Evolutionary conservation across 192 early-diverging fungal genomes (phyloP), one percentile per base, ranked within the genome.

Genomic region (Thamnidium elegans): DNA sequence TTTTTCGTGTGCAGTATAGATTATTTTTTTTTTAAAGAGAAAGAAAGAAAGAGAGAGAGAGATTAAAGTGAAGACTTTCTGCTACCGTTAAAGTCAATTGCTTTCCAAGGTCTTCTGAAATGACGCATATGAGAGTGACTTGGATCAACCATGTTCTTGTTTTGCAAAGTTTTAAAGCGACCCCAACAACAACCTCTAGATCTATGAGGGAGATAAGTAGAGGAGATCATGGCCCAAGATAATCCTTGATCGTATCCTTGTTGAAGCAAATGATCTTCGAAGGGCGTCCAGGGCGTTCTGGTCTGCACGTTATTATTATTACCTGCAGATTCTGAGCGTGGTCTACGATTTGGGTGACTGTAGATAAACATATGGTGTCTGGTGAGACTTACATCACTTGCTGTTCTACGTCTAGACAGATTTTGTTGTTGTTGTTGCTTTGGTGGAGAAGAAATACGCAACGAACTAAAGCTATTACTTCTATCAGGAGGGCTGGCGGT

Each of bases 101-200:
- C 42, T 45, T 59, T 59, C 58, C 58, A 59, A 45, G 58, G 58
- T 59, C 58, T 59, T 59, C 58, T 43, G 58, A 59, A 59, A 45
- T 43, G 58, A 44, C 58, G 58, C 43, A 59, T 45, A 59, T 59
- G 58, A 39, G 58, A 59, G 17, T 59, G 58, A 42, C 58, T 59
- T 23, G 58, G 39, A 59, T 62, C 60, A 19, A 62, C 14, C 45
- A 62, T 62, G 30, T 62, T 62, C 39, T 62, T 62, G 26, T 50
- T 61, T 48, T 68, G 66, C 42, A 68, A 45, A n/a, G 66, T 68
- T 21, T 68, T 68, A 34, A 68, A 68, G 14, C 66, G 46, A 1
- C 66, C 66, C 66, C 66, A 68, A 46, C 66, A 68, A 32, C 66
- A 68, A 7, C 66, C 66, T 59, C 66, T 59, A 14, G 66, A 68